These are phyloP conservation scores for Wickerhamiella galacta DNA, from an alignment of 805 yeast genomes.

Conservation along the genomic window DNA sequence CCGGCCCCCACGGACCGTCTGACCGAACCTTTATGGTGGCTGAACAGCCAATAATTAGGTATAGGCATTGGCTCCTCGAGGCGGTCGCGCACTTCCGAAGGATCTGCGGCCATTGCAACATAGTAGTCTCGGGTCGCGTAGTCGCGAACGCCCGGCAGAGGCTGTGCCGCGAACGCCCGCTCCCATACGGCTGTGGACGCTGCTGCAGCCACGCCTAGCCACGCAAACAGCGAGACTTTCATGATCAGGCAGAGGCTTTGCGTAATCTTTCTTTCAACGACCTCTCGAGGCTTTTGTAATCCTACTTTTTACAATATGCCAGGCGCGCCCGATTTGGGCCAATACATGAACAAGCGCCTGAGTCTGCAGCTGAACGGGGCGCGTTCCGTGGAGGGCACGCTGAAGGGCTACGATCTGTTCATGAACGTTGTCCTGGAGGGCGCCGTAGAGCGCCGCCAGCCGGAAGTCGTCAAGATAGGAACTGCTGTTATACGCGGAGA, in stretches of 20 bases:
- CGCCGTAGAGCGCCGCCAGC: conserved; percentile 41
- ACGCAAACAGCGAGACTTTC: no score
- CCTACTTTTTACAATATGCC: background rate
- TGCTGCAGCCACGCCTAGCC: no score
- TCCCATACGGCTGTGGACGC: no score
- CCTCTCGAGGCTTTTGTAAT: no score
- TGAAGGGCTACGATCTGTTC: conserved; percentile 74
- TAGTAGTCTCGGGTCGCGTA: conserved; percentile 9
- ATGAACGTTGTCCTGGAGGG: conserved; percentile 56
- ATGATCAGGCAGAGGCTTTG: no score
- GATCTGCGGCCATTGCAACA: conserved; percentile 12
- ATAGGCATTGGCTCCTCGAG: conserved; percentile 17
- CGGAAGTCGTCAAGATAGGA: conserved; percentile 43
- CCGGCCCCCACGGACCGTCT: background rate
- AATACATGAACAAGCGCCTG: conserved; percentile 68
- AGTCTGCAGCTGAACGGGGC: conserved; percentile 63
- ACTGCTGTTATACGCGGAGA: conserved; percentile 60
- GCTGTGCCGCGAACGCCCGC: conserved; percentile 9
- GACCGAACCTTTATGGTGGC: conserved; percentile 4
- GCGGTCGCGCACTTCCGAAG: conserved; percentile 2
- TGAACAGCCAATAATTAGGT: conserved; percentile 15
- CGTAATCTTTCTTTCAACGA: no score
- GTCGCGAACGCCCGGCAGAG: conserved; percentile 12
- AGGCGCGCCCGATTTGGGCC: conserved; percentile 19
- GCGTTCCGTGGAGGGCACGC: conserved; percentile 59